Evolutionary conservation across 345 rosid species (phyloP).

Genomic region (Melastoma malabathricum): DNA sequence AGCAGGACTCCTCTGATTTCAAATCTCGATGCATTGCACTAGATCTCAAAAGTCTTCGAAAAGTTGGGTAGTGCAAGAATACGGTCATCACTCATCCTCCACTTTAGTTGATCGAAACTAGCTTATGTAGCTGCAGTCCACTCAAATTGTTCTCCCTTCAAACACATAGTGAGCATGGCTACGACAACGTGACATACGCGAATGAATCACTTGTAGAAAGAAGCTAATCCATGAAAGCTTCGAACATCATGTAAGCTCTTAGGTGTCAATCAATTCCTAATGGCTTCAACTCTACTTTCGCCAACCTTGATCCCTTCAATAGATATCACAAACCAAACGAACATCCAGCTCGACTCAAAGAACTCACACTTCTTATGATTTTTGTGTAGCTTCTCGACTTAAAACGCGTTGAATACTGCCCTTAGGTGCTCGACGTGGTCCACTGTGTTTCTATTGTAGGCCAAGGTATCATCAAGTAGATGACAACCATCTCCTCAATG

Average conservation of each 20-base stretch:
- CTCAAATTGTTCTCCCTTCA: background rate
- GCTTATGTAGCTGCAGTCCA: background rate
- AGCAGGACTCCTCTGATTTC: background rate
- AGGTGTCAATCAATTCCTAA: background rate
- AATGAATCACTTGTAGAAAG: background rate
- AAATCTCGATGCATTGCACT: background rate
- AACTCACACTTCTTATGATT: background rate
- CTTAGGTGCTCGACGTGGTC: too few species aligned
- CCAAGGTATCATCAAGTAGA: too few species aligned
- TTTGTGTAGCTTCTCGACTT: too few species aligned
- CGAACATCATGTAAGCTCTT: background rate
- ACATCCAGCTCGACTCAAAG: background rate
- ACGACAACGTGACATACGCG: background rate
- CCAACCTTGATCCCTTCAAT: background rate
- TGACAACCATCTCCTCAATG: too few species aligned
- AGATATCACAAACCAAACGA: background rate
- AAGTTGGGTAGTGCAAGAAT: background rate
- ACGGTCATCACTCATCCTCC: background rate
- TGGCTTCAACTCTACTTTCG: background rate
- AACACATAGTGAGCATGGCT: background rate
- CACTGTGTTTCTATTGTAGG: too few species aligned
- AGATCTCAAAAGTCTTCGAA: background rate
- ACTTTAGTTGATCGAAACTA: background rate
- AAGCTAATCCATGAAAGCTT: background rate
- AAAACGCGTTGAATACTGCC: too few species aligned